Base-by-base conservation (phyloP, 169 alveolate species). In the Plasmodium inui region DNA sequence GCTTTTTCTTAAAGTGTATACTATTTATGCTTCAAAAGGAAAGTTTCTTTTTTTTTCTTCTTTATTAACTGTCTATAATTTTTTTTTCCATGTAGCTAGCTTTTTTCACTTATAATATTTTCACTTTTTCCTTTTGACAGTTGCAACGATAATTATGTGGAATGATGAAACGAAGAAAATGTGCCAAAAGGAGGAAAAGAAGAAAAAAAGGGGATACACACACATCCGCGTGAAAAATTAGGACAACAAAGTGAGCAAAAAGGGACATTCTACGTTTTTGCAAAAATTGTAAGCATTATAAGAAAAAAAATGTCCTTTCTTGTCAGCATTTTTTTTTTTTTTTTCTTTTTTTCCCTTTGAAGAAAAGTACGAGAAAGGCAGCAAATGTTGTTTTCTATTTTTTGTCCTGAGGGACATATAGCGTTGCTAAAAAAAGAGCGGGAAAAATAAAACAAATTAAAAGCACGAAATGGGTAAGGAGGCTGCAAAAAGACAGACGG, bases 181-280 rank as follows among this genome's bases (percentile, higher is more conserved):
- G 74, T 26, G 32, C 74, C 4, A 61, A 55, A 55, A 55, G 37
- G 41, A 74, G 41, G 41, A 74, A 74, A 74, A 74, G 41, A 74
- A 74, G 41, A 74, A 74, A 74, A 76, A 37, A 19, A 19, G 84
- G 84, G 28, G 53, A 78, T 78, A 78, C 70, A 39, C 84, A 78
- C 84, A 30, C 55, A 46, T 61, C 12, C 53, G 34, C 84, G 53
- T 78, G 37, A 41, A 26, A 78, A 14, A 39, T 78, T 78, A 78
- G 67, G 72, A 78, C 37, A 34, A 78, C 84, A 28, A 17, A 9
- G 55, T 34, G 67, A 6, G 67, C 44, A 78, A 78, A 74, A 78
- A 78, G 55, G 55, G 53, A 46, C 55, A 39, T 61, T 78, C 41
- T 61, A 61, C 28, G 32, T 61, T 61, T 61, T 5, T 26, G 32